Evolutionary conservation across 257 asterid genomes (phyloP), one percentile per base, ranked within the genome.

Genomic region (Rehmannia glutinosa): DNA sequence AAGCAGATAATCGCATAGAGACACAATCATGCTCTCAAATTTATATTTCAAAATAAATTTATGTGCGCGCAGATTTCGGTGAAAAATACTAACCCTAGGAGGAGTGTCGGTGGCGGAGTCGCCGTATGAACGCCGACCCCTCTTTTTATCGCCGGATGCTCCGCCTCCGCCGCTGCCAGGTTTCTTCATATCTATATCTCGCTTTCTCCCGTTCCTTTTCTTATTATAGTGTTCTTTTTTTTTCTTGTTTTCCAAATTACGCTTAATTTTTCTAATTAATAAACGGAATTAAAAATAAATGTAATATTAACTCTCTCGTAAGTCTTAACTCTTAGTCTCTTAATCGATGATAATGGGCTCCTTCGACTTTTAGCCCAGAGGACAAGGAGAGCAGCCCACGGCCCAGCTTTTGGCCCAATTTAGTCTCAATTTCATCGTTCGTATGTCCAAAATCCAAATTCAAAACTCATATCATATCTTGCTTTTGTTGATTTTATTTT

Each of bases 61-160:
- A 17, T 1, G 7, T 8, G 20, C 58, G 39, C 19, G 23, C 2
- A 42, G 11, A 45, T 27, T 27, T 39, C 41, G 2, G 70, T 43
- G 46, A 8, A 55, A 59, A 57, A 8, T 7, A 77, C 82, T 35
- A 71, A 89, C 98, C 95, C 75, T 89, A 69, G 87, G 83, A 73
- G 96, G 87, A 16, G 80, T 51, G 23, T 85, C 89, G 62, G 79
- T 6, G 47, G 81, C 47, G 69, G 89, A 76, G 66, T 86, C 86
- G 9, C 72, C 78, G 51, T 74, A 50, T 0, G 95, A 81, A 75
- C 92, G 88, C 25, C 97, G 82, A 35, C 81, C 83, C 66, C 81
- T 75, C 87, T 87, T 92, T 74, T 85, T 88, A 56, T 88, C 96
- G 58, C 81, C 82, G 75, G 83, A 63, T 6, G 78, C 77, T 56